Evolutionary conservation across 106 monocot species (phyloP).

Genomic region (Xerophyta viscosa): DNA sequence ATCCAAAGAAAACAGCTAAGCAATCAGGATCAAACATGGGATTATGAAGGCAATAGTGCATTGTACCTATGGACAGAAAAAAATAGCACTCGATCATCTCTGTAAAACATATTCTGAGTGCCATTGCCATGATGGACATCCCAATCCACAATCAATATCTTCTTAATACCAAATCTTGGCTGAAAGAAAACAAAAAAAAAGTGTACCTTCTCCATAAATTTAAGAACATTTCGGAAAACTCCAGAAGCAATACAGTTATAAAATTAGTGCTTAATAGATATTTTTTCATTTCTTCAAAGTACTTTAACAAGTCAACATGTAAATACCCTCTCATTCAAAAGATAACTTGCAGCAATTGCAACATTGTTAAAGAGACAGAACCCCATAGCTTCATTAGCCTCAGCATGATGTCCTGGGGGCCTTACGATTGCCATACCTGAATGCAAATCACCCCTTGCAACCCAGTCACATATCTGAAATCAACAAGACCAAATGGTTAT

Average conservation of each 20-base stretch:
- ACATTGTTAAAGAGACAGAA: slow-evolving; percentile 99
- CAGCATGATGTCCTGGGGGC: slow-evolving; percentile 98
- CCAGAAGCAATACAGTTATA: no score
- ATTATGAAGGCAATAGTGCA: no score
- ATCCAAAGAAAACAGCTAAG: no score
- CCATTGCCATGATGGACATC: slow-evolving; percentile 99
- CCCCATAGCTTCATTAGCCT: slow-evolving; percentile 81
- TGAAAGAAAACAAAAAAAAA: slow-evolving; percentile 25
- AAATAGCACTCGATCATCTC: slow-evolving; percentile 80
- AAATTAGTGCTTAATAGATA: no score
- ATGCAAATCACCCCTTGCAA: slow-evolving; percentile 62
- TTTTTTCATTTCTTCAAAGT: no score
- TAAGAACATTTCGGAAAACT: no score
- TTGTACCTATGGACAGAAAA: slow-evolving; percentile 99
- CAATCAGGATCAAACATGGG: no score
- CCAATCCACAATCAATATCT: slow-evolving; percentile 97
- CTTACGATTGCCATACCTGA: slow-evolving; percentile 86
- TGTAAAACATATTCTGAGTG: slow-evolving; percentile 88
- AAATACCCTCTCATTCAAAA: slow-evolving; percentile 66
- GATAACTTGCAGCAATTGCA: slow-evolving; percentile 74
- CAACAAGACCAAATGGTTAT: no score
- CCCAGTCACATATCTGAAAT: slow-evolving; percentile 68
- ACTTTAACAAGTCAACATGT: no score
- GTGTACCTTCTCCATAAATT: no score
- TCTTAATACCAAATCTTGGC: slow-evolving; percentile 77